Conservation (phyloP, 139 green algal species). For the Trebouxia sp. region DNA sequence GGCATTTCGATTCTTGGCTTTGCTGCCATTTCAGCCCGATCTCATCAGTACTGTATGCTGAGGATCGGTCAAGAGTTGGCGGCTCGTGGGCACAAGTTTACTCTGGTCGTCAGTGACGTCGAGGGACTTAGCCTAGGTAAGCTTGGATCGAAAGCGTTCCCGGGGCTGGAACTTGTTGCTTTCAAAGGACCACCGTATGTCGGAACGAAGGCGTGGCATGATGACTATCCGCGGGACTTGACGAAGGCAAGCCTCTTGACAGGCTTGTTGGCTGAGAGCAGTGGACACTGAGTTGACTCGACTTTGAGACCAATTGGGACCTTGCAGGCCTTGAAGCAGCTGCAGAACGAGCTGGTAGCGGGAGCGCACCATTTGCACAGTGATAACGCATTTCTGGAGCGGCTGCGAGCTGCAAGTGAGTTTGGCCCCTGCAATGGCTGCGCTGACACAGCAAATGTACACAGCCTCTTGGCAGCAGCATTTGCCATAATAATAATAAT, state of each 20-base stretch:
- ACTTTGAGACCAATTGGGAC: too few relatives aligned
- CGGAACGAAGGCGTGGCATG: not conserved
- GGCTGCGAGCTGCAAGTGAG: not conserved
- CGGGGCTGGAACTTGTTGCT: not conserved
- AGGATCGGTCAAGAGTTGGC: not conserved
- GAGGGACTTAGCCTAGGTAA: not conserved
- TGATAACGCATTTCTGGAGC: not conserved
- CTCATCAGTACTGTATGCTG: not conserved
- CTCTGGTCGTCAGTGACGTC: not conserved
- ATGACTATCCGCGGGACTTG: not conserved
- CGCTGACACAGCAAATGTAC: too few relatives aligned
- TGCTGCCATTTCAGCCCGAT: not conserved
- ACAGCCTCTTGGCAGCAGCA: too few relatives aligned
- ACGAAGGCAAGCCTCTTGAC: not conserved
- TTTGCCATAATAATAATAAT: too few relatives aligned
- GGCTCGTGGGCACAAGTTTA: not conserved
- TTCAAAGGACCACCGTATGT: not conserved
- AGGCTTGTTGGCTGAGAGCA: too few relatives aligned
- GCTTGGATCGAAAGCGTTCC: not conserved
- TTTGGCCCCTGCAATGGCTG: not conserved
- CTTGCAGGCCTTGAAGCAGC: not conserved
- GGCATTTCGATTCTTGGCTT: not conserved
- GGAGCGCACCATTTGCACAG: not conserved
- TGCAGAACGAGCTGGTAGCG: not conserved
- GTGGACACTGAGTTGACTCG: too few relatives aligned